Conservation (phyloP, 352 stramenopile species). For the Bremia lactucae region DNA sequence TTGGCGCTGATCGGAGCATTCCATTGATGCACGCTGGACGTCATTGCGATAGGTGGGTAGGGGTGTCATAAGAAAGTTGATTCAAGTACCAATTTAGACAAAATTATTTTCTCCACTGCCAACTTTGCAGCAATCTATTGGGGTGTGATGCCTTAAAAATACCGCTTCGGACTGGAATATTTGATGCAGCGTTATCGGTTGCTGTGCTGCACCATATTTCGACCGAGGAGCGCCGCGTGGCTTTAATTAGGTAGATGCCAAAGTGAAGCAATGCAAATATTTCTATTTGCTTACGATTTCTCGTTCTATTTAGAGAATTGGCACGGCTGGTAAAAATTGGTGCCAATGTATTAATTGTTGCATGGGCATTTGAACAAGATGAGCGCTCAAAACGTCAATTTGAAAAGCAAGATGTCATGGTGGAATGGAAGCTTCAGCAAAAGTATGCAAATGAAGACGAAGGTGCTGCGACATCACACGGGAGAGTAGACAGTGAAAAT, state of each 20-base stretch:
- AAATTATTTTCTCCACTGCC: too few species aligned
- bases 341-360: slow-evolving; percentile 49
- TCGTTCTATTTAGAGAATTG: slow-evolving; percentile 58
- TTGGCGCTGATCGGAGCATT: slow-evolving; percentile 68
- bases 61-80: not conserved
- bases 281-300: too few species aligned
- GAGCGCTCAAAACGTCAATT: slow-evolving; percentile 65
- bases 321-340: slow-evolving; percentile 51
- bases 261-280: too few species aligned
- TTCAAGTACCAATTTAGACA: not conserved
- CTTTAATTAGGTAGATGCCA: slow-evolving; percentile 55
- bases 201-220: slow-evolving; percentile 81
- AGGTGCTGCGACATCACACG: slow-evolving; percentile 15
- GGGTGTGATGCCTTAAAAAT: slow-evolving; percentile 59
- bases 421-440: slow-evolving; percentile 82
- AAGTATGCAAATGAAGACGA: slow-evolving; percentile 38
- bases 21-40: slow-evolving; percentile 49
- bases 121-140: slow-evolving; percentile 45
- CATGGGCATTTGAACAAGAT: slow-evolving; percentile 80
- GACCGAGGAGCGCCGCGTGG: slow-evolving; percentile 53
- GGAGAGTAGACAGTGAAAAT: slow-evolving; percentile 32
- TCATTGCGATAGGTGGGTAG: slow-evolving; percentile 24
- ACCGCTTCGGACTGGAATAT: slow-evolving; percentile 39
- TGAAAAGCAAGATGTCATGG: slow-evolving; percentile 70
- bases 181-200: slow-evolving; percentile 77